Base-by-base conservation (phyloP, 164 flowering plant species). In the Echeveria elegans region DNA sequence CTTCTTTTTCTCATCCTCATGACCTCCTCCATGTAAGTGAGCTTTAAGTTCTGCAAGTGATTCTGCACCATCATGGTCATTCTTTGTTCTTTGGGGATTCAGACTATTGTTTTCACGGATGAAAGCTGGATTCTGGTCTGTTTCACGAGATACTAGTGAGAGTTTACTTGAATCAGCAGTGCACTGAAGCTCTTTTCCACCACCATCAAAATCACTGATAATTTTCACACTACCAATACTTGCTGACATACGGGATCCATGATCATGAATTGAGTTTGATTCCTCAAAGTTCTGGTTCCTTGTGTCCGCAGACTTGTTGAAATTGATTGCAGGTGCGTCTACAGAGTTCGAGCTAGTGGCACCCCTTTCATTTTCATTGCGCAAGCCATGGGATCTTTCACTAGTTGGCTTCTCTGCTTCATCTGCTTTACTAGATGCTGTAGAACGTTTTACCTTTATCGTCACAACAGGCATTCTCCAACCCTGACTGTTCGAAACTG, bases 311-410 rank as follows among this genome's bases (percentile, higher is more conserved):
- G 76, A 74, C 26, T 82, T 90, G 3, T 59, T 65, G n/a, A 78
- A 70, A 68, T 77, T 77, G 70, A 89, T 81, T 24, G 71, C 80
- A 2, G 96, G 92, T 43, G 96, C 99, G 78, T 91, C 94, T 18
- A 94, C 96, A 26, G 99, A 94, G 66, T 85, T 80, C 18, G 95
- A 91, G 75, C 99, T 91, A 79, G 87, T 84, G 11, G 83, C 82
- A 6, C 80, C 86, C n/a, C 74, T 78, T 62, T 88, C 92, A 52
- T 56, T 68, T 40, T 85, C 89, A 63, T 71, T 72, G 37, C 63
- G 75, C 9, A 71, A 80, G 68, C 81, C 86, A 12, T 81, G 87
- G 37, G 86, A 84, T 68, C 70, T 78, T 62, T 82, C 87, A 63
- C 66, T 34, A 26, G 77, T 67, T 65, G 64, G 68, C 72, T 74